phyloP scores from a whole-genome alignment of 768 basidiomycete genomes.

The Mycena metata region DNA sequence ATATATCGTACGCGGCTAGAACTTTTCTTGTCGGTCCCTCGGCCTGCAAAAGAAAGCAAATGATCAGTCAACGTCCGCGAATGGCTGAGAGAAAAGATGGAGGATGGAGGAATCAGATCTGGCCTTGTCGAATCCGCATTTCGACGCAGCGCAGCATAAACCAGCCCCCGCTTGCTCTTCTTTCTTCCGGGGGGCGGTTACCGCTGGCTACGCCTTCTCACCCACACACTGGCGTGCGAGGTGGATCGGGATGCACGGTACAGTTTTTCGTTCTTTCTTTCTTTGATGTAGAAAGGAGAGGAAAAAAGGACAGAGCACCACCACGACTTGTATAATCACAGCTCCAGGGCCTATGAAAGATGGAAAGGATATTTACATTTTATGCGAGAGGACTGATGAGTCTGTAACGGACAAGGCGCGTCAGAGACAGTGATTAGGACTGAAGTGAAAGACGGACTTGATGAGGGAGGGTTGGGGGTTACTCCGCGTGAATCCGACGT shows the following conservation, averaged over 20 bases:
- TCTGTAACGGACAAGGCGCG: constrained; percentile 56
- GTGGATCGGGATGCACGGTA: constrained; percentile 50
- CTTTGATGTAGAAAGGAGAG: too few species aligned
- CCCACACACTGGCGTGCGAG: constrained; percentile 36
- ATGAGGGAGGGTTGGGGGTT: constrained; percentile 96
- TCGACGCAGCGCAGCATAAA: constrained; percentile 57
- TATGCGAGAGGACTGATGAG: constrained; percentile 95
- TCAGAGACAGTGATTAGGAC: constrained; percentile 19
- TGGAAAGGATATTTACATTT: constrained; percentile 52
- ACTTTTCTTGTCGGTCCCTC: not conserved
- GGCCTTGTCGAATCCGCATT: constrained; percentile 85
- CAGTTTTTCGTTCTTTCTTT: constrained; percentile 16
- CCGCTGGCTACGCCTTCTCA: constrained; percentile 44
- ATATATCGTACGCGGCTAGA: constrained; percentile 30
- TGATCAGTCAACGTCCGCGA: not conserved
- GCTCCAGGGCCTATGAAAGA: not conserved
- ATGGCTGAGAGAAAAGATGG: constrained; percentile 14
- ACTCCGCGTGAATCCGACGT: constrained; percentile 92
- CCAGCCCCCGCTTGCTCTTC: constrained; percentile 49
- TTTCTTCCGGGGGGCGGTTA: constrained; percentile 58
- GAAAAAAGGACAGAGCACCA: constrained; percentile 53
- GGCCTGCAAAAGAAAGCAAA: too few species aligned
- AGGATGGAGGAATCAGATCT: constrained; percentile 77
- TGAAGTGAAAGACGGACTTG: constrained; percentile 74
- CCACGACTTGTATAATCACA: constrained; percentile 80